A percentile compares a stretch with the other conserved stretches of the same genome.
These are phyloP conservation scores for Mucor racemosus DNA, from an alignment of 371 early-diverging fungal species.

Conservation along the genomic window DNA sequence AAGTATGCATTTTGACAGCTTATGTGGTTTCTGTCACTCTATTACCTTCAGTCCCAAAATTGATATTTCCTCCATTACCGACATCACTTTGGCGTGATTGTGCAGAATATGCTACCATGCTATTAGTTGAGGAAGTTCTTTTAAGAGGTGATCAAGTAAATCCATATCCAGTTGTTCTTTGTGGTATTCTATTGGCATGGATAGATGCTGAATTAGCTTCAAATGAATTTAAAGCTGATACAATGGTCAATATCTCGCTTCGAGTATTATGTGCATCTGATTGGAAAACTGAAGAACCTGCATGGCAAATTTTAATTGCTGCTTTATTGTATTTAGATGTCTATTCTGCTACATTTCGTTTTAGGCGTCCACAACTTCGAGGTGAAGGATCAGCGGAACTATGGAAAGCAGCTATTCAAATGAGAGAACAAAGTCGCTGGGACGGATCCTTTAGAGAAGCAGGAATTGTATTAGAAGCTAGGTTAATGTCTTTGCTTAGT, in stretches of 20 bases:
- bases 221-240: conserved; percentile 14
- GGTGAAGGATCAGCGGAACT: conserved; percentile 20
- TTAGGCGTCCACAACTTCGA: conserved; percentile 13
- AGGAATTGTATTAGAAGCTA: conserved; percentile 21
- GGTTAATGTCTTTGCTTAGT: conserved; percentile 21
- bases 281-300: neutral
- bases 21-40: conserved; percentile 20
- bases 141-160: conserved; percentile 1
- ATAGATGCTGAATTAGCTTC: conserved; percentile 4
- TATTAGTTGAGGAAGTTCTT: conserved; percentile 18
- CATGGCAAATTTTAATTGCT: conserved; percentile 27
- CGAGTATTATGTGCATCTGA: conserved; percentile 11
- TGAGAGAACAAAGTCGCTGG: neutral
- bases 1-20: conserved; percentile 21
- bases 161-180: conserved; percentile 20
- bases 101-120: conserved; percentile 12
- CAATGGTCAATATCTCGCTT: conserved; percentile 18
- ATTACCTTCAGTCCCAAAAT: conserved; percentile 9
- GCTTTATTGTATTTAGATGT: conserved; percentile 28
- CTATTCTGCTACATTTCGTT: conserved; percentile 26
- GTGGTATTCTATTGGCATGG: conserved; percentile 25
- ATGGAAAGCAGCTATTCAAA: conserved; percentile 17
- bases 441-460: conserved; percentile 9
- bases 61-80: conserved; percentile 16
- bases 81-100: conserved; percentile 14